Percentiles rank a stretch among this genome's conserved stretches.
phyloP scores from a whole-genome alignment of 805 yeast genomes.

The Naumovozyma dairenensis region DNA sequence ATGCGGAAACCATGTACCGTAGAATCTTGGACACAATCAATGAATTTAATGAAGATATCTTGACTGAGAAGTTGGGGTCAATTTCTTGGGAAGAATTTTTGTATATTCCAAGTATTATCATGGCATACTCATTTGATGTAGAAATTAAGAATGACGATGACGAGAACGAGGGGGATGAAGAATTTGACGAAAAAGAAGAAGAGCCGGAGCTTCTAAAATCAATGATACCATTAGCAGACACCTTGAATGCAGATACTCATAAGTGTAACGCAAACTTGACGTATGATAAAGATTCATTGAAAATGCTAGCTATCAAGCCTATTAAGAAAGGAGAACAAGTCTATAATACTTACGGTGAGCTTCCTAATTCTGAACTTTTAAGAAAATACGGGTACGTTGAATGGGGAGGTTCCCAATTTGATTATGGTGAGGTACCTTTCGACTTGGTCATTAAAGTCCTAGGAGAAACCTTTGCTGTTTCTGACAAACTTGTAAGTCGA shows the following conservation, averaged over 20 bases:
- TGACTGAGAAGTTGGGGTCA: constrained; percentile 16
- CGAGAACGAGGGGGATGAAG: constrained; percentile 27
- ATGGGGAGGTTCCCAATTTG: constrained; percentile 56
- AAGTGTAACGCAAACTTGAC: constrained; percentile 65
- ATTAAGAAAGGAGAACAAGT: constrained; percentile 65
- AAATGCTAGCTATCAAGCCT: constrained; percentile 59
- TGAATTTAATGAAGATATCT: constrained; percentile 17
- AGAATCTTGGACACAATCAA: constrained; percentile 21
- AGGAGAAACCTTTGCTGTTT: constrained; percentile 14
- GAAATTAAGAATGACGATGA: constrained; percentile 33
- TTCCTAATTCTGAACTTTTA: constrained; percentile 82
- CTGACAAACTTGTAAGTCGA: constrained; percentile 28
- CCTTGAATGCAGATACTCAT: constrained; percentile 75
- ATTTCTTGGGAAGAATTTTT: constrained; percentile 52
- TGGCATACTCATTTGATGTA: constrained; percentile 89
- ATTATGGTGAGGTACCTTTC: constrained; percentile 68
- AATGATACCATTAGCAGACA: constrained; percentile 91
- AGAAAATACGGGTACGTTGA: constrained; percentile 91
- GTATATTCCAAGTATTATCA: constrained; percentile 64
- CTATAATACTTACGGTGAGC: constrained; percentile 82
- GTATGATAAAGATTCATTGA: constrained; percentile 39
- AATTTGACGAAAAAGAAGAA: constrained; percentile 32
- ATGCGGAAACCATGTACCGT: constrained; percentile 52
- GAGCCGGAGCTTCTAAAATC: constrained; percentile 43
- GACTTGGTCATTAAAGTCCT: constrained; percentile 28